phyloP scores from a whole-genome alignment of 208 protist genomes.

The Leishmania guyanensis region DNA sequence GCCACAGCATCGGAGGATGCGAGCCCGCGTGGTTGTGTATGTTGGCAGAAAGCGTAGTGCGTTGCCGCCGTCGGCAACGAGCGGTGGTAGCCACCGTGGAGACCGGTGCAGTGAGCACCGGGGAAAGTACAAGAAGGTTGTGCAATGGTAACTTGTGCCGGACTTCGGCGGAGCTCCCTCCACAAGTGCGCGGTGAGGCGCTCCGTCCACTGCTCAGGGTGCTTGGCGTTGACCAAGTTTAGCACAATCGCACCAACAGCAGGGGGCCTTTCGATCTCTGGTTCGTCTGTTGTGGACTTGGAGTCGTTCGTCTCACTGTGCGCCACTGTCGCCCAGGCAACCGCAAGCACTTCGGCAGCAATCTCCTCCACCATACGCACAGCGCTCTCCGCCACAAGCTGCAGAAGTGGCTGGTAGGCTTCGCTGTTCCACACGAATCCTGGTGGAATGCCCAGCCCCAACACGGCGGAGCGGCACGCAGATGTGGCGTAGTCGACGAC shows the following conservation, averaged over 20 bases:
- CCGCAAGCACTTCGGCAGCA: conserved; percentile 3
- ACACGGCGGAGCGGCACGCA: background rate
- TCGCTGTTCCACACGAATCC: conserved; percentile 14
- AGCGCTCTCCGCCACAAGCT: background rate
- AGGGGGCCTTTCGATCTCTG: background rate
- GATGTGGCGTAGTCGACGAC: background rate
- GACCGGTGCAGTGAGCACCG: background rate
- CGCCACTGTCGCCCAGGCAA: background rate
- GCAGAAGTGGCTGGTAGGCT: conserved; percentile 8
- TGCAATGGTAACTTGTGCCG: background rate
- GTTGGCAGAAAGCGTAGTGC: background rate
- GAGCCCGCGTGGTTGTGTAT: background rate
- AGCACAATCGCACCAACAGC: background rate
- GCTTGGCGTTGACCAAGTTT: background rate
- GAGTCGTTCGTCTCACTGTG: background rate
- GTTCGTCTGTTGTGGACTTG: background rate
- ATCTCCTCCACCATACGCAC: background rate
- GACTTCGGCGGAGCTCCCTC: background rate
- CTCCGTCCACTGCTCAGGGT: background rate
- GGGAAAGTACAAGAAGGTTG: background rate
- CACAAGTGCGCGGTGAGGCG: conserved; percentile 6
- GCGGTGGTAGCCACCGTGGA: too few species aligned
- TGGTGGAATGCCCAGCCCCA: background rate
- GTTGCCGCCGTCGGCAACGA: background rate
- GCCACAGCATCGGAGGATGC: background rate